Evolutionary conservation across 768 basidiomycete species (phyloP).

Genomic region (Asterophora lycoperdoides): DNA sequence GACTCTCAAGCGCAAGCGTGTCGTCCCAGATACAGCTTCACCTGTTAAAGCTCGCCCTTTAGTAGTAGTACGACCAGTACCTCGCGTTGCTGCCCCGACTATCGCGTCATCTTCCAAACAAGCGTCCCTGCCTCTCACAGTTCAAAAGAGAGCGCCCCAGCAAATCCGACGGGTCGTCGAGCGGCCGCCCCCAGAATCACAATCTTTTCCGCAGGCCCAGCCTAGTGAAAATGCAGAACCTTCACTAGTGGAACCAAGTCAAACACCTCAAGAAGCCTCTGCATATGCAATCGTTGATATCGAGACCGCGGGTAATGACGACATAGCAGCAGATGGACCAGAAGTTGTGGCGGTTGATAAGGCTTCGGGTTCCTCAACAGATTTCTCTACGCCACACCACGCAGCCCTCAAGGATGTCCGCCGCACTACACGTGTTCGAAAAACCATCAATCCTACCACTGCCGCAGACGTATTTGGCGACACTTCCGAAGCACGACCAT

Average conservation of each 20-base stretch:
- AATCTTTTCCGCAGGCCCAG: not conserved
- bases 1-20: conserved; percentile 40
- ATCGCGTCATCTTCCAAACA: conserved; percentile 1
- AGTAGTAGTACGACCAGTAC: conserved; percentile 26
- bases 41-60: conserved; percentile 23
- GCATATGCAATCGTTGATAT: not conserved
- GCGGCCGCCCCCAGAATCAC: not conserved
- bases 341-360: not conserved
- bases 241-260: not conserved
- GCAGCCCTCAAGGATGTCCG: conserved; percentile 24
- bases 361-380: conserved; percentile 5
- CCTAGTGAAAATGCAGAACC: not conserved
- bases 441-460: conserved; percentile 30
- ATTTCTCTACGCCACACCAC: not conserved
- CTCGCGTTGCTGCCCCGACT: conserved; percentile 13
- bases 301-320: not conserved
- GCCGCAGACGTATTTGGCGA: conserved; percentile 37
- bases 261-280: not conserved
- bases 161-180: conserved; percentile 19
- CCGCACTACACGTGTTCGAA: conserved; percentile 50
- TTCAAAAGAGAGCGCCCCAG: conserved; percentile 11
- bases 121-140: not conserved
- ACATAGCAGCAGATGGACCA: not conserved
- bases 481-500: conserved; percentile 22
- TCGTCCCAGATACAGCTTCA: conserved; percentile 27